phyloP scores from a whole-genome alignment of 169 alveolate species.

The Perkinsus marinus region DNA sequence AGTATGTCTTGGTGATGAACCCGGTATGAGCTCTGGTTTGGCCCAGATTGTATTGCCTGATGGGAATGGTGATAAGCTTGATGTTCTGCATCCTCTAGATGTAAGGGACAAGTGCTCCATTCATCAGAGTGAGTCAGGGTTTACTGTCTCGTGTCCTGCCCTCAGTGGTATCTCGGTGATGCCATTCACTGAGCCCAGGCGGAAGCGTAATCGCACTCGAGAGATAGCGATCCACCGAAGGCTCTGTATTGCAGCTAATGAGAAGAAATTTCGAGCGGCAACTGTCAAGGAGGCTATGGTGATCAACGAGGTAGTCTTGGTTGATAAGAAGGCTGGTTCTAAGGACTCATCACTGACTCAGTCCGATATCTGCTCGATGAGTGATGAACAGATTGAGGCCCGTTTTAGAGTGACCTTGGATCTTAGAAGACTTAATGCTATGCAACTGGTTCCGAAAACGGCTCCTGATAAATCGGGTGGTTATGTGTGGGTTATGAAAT shows the following conservation, averaged over 20 bases:
- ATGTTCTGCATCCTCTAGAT: background rate
- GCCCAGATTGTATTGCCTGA: background rate
- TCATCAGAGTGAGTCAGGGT: background rate
- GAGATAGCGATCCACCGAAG: background rate
- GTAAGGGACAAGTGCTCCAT: background rate
- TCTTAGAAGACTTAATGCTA: background rate
- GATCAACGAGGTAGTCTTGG: background rate
- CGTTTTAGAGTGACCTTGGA: background rate
- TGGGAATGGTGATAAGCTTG: background rate
- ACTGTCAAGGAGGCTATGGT: background rate
- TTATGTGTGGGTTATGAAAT: background rate
- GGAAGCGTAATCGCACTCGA: background rate
- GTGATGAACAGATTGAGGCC: background rate
- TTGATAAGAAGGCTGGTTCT: background rate
- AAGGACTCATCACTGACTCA: background rate
- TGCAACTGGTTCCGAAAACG: background rate
- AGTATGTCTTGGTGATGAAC: background rate
- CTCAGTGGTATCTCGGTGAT: background rate
- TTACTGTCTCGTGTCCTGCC: background rate
- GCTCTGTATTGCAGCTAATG: background rate
- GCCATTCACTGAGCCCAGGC: background rate
- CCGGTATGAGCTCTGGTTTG: background rate
- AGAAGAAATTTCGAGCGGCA: background rate
- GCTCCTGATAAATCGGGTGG: background rate
- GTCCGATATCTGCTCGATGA: background rate